phyloP scores from a whole-genome alignment of 148 eudicot genomes.

The Limonium bicolor region DNA sequence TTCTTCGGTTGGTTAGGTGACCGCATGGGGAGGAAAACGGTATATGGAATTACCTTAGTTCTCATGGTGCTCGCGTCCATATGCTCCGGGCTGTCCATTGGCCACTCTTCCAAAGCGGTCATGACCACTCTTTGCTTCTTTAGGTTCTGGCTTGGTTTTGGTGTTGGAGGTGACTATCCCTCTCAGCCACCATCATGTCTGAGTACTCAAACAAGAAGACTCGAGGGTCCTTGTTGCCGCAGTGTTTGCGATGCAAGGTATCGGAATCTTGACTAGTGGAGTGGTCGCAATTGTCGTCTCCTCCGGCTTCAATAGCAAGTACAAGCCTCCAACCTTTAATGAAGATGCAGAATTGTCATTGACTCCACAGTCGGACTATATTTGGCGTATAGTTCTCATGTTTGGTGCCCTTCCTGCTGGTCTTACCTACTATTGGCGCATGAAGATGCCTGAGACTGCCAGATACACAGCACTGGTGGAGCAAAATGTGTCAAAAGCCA shows the following conservation, averaged over 20 bases:
- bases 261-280: slow-evolving; percentile 24
- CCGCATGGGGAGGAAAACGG: slow-evolving; percentile 25
- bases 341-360: slow-evolving; percentile 5
- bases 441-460: slow-evolving; percentile 36
- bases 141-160: slow-evolving; percentile 30
- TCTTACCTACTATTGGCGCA: slow-evolving; percentile 26
- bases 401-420: slow-evolving; percentile 16
- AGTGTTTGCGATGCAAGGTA: slow-evolving; percentile 29
- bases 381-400: slow-evolving; percentile 1
- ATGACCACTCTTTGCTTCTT: slow-evolving; percentile 27
- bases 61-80: slow-evolving; percentile 17
- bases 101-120: slow-evolving; percentile 9
- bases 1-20: slow-evolving; percentile 35
- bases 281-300: slow-evolving; percentile 13
- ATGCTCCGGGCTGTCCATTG: slow-evolving; percentile 25
- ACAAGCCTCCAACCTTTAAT: slow-evolving; percentile 7
- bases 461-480: slow-evolving; percentile 28
- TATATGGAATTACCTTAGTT: slow-evolving; percentile 18
- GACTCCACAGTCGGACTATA: slow-evolving; percentile 10
- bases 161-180: slow-evolving; percentile 14
- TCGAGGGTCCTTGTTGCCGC: slow-evolving; percentile 27
- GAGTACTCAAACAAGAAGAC: slow-evolving; percentile 29
- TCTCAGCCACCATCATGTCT: slow-evolving; percentile 26
- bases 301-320: slow-evolving; percentile 12
- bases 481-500: slow-evolving; percentile 10